Evolutionary conservation across 2,329 filamentous ascomycete species (phyloP).

Genomic region (Venturia oleaginea): DNA sequence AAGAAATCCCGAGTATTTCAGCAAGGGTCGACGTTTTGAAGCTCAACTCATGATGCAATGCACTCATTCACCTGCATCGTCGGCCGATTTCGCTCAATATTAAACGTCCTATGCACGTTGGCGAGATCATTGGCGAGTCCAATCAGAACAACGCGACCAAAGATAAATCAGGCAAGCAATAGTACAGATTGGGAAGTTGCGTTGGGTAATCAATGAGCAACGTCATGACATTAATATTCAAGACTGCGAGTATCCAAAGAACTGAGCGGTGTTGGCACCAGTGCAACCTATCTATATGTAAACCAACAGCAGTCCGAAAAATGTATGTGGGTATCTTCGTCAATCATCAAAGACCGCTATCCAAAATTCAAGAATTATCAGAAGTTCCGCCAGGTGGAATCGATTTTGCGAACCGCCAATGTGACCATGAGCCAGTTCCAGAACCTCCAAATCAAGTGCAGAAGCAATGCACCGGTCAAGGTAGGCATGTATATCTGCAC

Average conservation of each 20-base stretch:
- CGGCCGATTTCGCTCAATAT: background rate
- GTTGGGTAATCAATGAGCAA: background rate
- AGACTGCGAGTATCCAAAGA: background rate
- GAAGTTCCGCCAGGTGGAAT: background rate
- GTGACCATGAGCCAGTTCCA: conserved; percentile 16
- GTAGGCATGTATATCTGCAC: conserved; percentile 36
- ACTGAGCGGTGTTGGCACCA: background rate
- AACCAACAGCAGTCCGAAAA: background rate
- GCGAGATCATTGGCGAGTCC: no score
- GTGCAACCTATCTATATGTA: background rate
- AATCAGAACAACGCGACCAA: no score
- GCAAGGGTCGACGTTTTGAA: background rate
- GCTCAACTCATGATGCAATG: background rate
- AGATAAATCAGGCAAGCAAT: no score
- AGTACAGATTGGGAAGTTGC: no score
- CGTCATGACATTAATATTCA: background rate
- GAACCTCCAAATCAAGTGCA: conserved; percentile 24
- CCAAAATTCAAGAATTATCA: background rate
- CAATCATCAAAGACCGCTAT: conserved; percentile 4
- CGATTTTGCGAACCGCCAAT: background rate
- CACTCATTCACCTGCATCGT: background rate
- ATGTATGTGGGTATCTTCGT: conserved; percentile 4
- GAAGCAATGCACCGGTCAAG: conserved; percentile 22
- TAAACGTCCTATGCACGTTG: background rate
- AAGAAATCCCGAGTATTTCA: background rate